Conservation (phyloP, 139 green algal species). For the Coelastrella sp. region DNA sequence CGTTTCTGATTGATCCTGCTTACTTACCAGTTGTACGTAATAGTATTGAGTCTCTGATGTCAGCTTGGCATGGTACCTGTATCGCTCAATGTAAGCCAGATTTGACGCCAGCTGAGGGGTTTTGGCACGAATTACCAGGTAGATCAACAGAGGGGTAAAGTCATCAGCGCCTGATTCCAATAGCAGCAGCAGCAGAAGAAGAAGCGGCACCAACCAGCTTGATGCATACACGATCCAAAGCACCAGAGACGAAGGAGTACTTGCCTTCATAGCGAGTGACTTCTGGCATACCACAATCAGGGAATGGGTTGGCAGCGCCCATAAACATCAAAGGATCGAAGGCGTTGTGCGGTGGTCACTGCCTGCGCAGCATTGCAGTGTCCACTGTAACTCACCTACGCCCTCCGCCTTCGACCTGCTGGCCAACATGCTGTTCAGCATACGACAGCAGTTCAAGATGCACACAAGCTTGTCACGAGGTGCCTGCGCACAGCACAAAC, state of each 20-base stretch:
- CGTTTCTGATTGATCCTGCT: neutral
- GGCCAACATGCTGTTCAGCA: constrained; percentile 87
- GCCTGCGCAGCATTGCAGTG: too few species aligned
- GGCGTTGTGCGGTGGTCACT: too few species aligned
- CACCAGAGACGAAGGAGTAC: too few species aligned
- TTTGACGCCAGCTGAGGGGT: constrained; percentile 76
- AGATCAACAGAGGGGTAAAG: constrained; percentile 96
- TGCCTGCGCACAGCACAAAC: constrained; percentile 68
- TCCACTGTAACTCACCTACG: constrained; percentile 41
- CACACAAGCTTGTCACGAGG: constrained; percentile 97
- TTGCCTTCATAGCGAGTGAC: too few species aligned
- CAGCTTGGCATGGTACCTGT: constrained; percentile 18
- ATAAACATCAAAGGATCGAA: too few species aligned
- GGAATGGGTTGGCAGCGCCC: too few species aligned
- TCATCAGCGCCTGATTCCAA: constrained; percentile 92
- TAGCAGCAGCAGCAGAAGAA: too few species aligned
- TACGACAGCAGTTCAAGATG: constrained; percentile 90
- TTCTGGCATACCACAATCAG: too few species aligned
- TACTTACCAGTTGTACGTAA: constrained; percentile 79
- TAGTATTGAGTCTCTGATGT: constrained; percentile 75
- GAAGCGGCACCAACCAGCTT: too few species aligned
- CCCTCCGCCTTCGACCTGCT: constrained; percentile 14
- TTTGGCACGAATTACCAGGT: constrained; percentile 82
- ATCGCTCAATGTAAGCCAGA: constrained; percentile 66
- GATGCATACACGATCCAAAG: too few species aligned